Base-by-base conservation (phyloP, 805 yeast genomes). In the Candida endomychidarum region DNA sequence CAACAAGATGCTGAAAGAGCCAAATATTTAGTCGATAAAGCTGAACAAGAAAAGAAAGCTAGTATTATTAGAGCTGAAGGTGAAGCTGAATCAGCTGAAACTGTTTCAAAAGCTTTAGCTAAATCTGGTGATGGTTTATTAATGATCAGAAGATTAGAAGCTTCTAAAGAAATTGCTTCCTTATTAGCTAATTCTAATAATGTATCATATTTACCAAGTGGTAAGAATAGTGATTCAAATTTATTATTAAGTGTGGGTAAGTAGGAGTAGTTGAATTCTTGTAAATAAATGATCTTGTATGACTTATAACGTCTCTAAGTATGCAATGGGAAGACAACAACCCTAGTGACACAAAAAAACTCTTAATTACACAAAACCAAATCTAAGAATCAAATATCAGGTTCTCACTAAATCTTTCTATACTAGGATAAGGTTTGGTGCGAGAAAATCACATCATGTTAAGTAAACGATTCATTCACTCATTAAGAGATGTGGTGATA, bases 1-100 rank as follows among this genome's bases (percentile, higher is more conserved):
- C 99, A 93, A 70, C 99, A 93, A 68, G 99, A 93, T 60, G 98
- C 99, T 17, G 98, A 93, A 72, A 78, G 99, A 52, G 96, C 98
- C 43, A 85, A 84, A 57, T 93, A 80, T 59, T 72, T 87, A 38
- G 97, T 93, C 41, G 97, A 90, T 59, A 85, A 85, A 60, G 98
- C 98, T 7, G 97, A 93, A 65, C 99, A 93, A 70, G 98, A 91
- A 65, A 80, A 96, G 60, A 90, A 85, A 63, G 99, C 98, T 2
- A 72, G 86, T 34, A 88, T 93, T 54, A 90, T 93, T 51, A 81
- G 98, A 56, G 99, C 99, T 20, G 99, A 93, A 67, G 99, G 98
- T 68, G 99, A 93, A 70, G 99, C 99, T 37, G 98, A 93, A 65
- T 88, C 96, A 43, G 99, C 99, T 3, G 98, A 93, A 45, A 81